A percentile compares a stretch with the other conserved stretches of the same genome.
These are phyloP conservation scores for Chalciporus chontae DNA, from an alignment of 768 basidiomycete genomes.

Conservation along the genomic window DNA sequence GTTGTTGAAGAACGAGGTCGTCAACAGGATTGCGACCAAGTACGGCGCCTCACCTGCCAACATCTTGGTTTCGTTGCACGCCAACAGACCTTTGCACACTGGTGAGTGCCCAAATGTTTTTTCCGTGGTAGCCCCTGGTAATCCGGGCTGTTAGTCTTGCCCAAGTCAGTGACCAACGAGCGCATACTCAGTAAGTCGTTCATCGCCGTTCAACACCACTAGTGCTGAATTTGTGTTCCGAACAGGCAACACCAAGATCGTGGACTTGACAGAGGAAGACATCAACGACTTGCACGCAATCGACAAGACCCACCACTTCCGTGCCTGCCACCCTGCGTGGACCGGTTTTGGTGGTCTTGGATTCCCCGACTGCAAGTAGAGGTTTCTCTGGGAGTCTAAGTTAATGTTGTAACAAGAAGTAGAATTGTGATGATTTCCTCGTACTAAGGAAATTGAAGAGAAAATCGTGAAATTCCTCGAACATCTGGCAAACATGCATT, in stretches of 20 bases:
- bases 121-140: conserved; percentile 2
- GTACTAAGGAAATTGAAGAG: no score
- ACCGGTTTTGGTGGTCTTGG: conserved; percentile 60
- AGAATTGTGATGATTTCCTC: background rate
- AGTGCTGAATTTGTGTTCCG: background rate
- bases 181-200: conserved; percentile 51
- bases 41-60: conserved; percentile 59
- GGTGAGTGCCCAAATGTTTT: conserved; percentile 29
- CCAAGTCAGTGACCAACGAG: conserved; percentile 71
- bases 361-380: conserved; percentile 51
- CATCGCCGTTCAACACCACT: background rate
- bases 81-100: conserved; percentile 57
- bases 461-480: no score
- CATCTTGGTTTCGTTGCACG: conserved; percentile 69
- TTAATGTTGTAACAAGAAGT: background rate
- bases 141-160: conserved; percentile 44
- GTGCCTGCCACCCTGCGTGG: conserved; percentile 63
- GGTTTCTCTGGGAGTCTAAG: background rate
- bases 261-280: conserved; percentile 62
- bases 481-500: no score
- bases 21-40: conserved; percentile 60
- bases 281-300: conserved; percentile 54
- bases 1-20: conserved; percentile 55
- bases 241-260: conserved; percentile 55
- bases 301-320: conserved; percentile 59